These are phyloP conservation scores for Didymella keratinophila DNA, from an alignment of 2,329 filamentous ascomycete genomes.

Conservation along the genomic window DNA sequence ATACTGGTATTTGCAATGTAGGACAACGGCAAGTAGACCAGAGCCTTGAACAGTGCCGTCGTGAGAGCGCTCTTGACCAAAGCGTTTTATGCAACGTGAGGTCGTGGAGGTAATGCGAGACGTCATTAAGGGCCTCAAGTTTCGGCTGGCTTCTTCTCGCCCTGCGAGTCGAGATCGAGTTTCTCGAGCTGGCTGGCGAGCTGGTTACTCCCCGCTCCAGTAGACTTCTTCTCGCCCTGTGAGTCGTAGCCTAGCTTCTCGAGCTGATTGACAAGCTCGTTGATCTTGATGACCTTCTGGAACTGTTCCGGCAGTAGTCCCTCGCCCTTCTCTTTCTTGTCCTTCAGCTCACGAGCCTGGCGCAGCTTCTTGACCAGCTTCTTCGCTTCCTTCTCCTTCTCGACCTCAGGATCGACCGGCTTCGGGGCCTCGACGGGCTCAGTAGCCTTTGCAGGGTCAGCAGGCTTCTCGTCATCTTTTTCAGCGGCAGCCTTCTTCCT, in stretches of 20 bases:
- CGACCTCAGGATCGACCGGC: conserved; percentile 70
- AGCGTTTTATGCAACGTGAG: conserved; percentile 2
- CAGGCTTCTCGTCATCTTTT: conserved; percentile 51
- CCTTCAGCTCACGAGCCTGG: conserved; percentile 87
- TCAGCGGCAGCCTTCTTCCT: conserved; percentile 62
- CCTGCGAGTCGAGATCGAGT: conserved; percentile 83
- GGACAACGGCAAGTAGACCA: not conserved
- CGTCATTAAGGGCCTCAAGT: conserved; percentile 30
- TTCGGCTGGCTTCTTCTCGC: conserved; percentile 64
- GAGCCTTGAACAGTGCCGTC: not conserved
- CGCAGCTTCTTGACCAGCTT: conserved; percentile 94
- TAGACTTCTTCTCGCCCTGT: conserved; percentile 72
- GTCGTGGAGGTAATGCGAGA: not conserved
- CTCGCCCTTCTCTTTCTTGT: conserved; percentile 89
- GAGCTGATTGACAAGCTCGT: conserved; percentile 88
- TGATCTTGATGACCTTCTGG: conserved; percentile 96
- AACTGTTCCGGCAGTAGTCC: conserved; percentile 90
- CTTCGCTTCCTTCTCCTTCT: conserved; percentile 91
- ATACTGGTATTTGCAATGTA: not conserved
- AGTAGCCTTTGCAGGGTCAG: conserved; percentile 24
- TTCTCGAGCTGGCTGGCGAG: conserved; percentile 85
- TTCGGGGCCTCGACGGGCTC: conserved; percentile 36
- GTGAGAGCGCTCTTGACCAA: not conserved
- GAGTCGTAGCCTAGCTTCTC: conserved; percentile 83
- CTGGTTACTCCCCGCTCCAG: conserved; percentile 66